Percentiles rank a stretch among this genome's conserved stretches.
Conservation (phyloP, 1,284 basidiomycete species). For the Exsudoporus floridanus region DNA sequence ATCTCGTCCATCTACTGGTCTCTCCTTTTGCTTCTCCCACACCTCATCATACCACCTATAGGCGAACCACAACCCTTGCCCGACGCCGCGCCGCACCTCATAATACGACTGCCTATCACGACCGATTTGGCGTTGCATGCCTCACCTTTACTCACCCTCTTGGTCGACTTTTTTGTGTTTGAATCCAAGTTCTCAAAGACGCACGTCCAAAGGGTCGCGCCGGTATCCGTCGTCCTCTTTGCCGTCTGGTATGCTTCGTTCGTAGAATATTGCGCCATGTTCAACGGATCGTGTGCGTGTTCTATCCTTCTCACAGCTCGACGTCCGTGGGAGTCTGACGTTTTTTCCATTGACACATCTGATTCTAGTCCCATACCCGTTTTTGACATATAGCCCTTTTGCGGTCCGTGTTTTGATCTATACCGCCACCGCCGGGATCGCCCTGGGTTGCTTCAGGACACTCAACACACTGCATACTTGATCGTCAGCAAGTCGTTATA, state of each 20-base stretch:
- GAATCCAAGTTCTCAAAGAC: slow-evolving; percentile 58
- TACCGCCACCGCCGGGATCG: slow-evolving; percentile 48
- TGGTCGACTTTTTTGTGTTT: slow-evolving; percentile 70
- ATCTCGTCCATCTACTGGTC: slow-evolving; percentile 76
- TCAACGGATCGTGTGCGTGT: slow-evolving; percentile 64
- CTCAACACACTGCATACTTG: slow-evolving; percentile 47
- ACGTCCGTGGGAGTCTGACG: slow-evolving; percentile 6
- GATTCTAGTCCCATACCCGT: slow-evolving; percentile 74
- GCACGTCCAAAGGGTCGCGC: slow-evolving; percentile 46
- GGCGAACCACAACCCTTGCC: slow-evolving; percentile 38
- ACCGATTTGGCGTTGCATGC: slow-evolving; percentile 71
- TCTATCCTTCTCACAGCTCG: background rate
- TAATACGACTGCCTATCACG: slow-evolving; percentile 52
- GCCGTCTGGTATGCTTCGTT: slow-evolving; percentile 59
- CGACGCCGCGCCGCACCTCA: slow-evolving; percentile 18
- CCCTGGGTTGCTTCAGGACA: slow-evolving; percentile 55
- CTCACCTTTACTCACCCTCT: slow-evolving; percentile 56
- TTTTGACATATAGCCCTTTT: slow-evolving; percentile 62
- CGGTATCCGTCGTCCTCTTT: slow-evolving; percentile 43
- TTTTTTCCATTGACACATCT: background rate
- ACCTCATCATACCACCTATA: slow-evolving; percentile 47
- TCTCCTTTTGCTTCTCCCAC: slow-evolving; percentile 51
- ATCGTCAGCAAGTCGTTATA: background rate
- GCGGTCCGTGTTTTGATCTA: slow-evolving; percentile 63
- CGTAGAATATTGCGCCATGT: slow-evolving; percentile 66